These are phyloP conservation scores for Candida yuanshanica DNA, from an alignment of 805 yeast genomes.

Conservation along the genomic window DNA sequence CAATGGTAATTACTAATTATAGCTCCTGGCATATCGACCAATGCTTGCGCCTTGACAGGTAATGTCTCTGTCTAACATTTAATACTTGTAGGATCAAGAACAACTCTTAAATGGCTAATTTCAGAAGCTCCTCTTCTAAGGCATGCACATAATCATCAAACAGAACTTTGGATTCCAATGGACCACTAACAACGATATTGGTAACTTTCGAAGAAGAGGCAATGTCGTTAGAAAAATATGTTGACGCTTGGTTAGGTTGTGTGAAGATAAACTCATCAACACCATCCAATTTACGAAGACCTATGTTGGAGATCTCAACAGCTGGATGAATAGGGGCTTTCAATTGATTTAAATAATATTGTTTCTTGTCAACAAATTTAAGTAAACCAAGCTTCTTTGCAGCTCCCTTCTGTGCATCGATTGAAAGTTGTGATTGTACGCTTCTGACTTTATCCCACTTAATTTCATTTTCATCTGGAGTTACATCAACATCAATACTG, in stretches of 20 bases:
- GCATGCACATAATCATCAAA: constrained; percentile 1
- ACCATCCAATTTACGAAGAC: background rate
- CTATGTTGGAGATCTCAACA: constrained; percentile 9
- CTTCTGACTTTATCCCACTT: constrained; percentile 7
- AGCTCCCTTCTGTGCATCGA: background rate
- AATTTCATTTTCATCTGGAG: background rate
- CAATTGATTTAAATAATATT: background rate
- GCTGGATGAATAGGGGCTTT: background rate
- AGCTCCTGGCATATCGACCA: no score
- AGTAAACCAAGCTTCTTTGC: constrained; percentile 8
- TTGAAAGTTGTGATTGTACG: background rate
- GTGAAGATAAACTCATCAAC: constrained; percentile 8
- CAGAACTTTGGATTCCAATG: constrained; percentile 1
- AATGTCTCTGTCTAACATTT: no score
- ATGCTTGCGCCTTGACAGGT: no score
- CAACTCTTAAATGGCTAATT: background rate
- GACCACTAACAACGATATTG: constrained; percentile 4
- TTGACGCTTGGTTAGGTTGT: constrained; percentile 8
- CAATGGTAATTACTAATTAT: no score
- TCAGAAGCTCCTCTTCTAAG: background rate
- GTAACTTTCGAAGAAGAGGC: constrained; percentile 1
- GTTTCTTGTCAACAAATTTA: constrained; percentile 1
- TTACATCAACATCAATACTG: background rate
- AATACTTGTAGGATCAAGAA: no score
- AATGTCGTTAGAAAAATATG: constrained; percentile 7